Evolutionary conservation across 352 stramenopile genomes (phyloP).

Genomic region (Blastocystis sp.): DNA sequence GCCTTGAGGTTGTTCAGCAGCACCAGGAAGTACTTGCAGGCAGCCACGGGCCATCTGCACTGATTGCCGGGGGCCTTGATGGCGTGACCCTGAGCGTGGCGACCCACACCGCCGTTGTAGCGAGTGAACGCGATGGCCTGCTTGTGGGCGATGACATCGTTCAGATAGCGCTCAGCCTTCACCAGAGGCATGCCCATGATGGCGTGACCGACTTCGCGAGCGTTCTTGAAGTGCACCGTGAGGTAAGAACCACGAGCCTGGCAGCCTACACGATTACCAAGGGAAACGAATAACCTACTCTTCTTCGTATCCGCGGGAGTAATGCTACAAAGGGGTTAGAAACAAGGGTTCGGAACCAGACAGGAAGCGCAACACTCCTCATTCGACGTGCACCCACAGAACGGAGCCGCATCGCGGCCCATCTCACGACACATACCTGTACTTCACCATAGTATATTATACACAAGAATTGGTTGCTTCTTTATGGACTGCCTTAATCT

Average conservation of each 20-base stretch:
- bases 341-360: neutral
- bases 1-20: no score
- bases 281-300: conserved; percentile 12
- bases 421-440: conserved; percentile 14
- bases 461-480: neutral
- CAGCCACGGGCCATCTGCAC: no score
- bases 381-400: neutral
- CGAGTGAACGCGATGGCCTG: no score
- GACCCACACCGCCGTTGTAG: no score
- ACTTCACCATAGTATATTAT: conserved; percentile 33
- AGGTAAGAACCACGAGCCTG: conserved; percentile 83
- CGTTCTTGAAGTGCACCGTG: conserved; percentile 87
- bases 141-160: no score
- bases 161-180: no score
- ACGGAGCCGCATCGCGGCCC: neutral
- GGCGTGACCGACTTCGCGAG: conserved; percentile 82
- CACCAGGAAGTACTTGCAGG: no score
- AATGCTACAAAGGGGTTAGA: neutral
- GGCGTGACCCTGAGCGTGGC: no score
- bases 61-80: conserved; percentile 68
- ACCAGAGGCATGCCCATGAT: conserved; percentile 74
- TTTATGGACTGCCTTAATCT: neutral
- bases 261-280: conserved; percentile 16
- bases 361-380: neutral
- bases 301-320: conserved; percentile 20